phyloP scores from a whole-genome alignment of 148 eudicot genomes.

The Oxyria digyna region DNA sequence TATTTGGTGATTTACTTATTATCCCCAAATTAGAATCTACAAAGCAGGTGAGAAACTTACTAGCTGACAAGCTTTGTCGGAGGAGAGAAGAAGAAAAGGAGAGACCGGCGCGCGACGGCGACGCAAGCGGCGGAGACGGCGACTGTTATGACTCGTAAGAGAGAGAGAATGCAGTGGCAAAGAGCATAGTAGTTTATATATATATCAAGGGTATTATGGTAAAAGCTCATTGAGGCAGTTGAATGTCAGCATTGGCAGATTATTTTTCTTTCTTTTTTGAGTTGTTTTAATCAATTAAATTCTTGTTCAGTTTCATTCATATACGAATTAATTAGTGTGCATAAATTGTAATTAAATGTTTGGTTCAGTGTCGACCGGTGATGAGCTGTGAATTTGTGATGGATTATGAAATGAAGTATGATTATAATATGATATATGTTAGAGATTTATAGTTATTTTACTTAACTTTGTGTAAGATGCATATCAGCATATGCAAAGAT shows the following conservation, averaged over 20 bases:
- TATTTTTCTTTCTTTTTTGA: not conserved
- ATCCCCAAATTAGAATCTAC: not conserved
- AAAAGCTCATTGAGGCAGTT: not conserved
- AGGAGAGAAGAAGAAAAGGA: not conserved
- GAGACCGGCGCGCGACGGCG: conserved; percentile 5
- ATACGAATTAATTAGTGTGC: no score
- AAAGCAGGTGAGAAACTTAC: conserved; percentile 1
- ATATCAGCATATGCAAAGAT: no score
- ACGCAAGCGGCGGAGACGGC: not conserved
- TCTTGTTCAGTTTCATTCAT: not conserved
- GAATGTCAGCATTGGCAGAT: not conserved
- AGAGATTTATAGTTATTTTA: no score
- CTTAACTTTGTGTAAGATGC: no score
- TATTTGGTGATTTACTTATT: not conserved
- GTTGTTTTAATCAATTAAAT: not conserved
- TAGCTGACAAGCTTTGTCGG: not conserved
- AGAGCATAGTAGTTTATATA: not conserved
- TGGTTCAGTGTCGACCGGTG: no score
- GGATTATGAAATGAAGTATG: no score
- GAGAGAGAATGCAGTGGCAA: not conserved
- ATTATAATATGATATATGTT: no score
- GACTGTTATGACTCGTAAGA: not conserved
- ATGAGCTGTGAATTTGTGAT: no score
- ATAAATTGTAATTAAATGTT: no score
- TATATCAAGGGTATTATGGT: not conserved